These are phyloP conservation scores for Ustilago curta DNA, from an alignment of 1,284 basidiomycete genomes.

Conservation along the genomic window DNA sequence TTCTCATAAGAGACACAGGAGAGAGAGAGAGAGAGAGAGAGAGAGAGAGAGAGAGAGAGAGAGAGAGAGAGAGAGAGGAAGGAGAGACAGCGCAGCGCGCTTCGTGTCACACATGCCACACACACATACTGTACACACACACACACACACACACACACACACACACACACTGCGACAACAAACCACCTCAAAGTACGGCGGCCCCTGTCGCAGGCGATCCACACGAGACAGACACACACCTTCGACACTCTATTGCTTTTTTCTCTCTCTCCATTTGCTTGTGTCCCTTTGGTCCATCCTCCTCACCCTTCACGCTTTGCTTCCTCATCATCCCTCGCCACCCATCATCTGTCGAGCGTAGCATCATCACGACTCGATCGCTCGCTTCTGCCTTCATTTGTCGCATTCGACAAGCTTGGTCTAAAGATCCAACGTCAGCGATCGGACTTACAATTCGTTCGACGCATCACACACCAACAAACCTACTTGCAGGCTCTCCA, in stretches of 20 bases:
- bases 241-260: not conserved
- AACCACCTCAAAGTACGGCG: not conserved
- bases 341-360: not conserved
- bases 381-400: not conserved
- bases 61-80: too few relatives aligned
- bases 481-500: not conserved
- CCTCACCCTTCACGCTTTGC: not conserved
- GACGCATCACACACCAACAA: not conserved
- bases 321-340: not conserved
- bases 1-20: not conserved
- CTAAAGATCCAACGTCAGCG: not conserved
- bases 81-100: not conserved
- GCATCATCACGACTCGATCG: not conserved
- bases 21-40: not conserved
- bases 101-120: slow-evolving; percentile 2
- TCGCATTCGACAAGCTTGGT: not conserved
- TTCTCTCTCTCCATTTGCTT: not conserved
- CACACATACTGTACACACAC: too few relatives aligned
- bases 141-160: slow-evolving; percentile 4
- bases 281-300: not conserved
- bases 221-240: slow-evolving; percentile 1
- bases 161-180: not conserved
- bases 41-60: not conserved
- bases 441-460: not conserved
- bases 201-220: slow-evolving; percentile 5